Evolutionary conservation across 2,329 filamentous ascomycete species (phyloP), one percentile per base, ranked within the genome.

Genomic region (Arthrobotrys pseudoclavata): DNA sequence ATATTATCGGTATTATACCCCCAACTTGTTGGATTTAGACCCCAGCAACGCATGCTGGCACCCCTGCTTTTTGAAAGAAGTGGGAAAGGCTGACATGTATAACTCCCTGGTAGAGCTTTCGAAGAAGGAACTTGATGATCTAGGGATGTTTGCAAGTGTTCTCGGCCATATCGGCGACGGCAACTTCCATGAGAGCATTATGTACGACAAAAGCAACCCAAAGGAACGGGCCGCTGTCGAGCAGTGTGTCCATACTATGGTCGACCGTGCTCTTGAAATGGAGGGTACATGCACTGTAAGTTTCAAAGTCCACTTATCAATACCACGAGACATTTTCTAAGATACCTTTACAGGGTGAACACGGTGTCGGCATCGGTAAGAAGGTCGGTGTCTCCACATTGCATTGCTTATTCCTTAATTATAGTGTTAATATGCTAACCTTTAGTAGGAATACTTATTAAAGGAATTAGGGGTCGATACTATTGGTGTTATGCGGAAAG

Each of bases 111-210:
- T 88, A 86, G 94, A 97, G 83, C 86, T 93, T 50, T 94, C 92
- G 79, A 97, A 97, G 85, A 92, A 92, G 82, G 93, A 97, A 82
- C 91, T 97, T 87, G 92, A 95, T 81, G 90, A 93, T 12, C 86
- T 97, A 10, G 93, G 93, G 0, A 85, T 97, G 1, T 97, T 97
- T 83, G 93, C 93, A 0, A 94, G 91, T 81, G 92, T 97, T 29
- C 86, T 97, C 3, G 94, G 94, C 2, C 94, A 97, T 82, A 91
- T 97, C 70, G 94, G 94, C 12, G 94, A 97, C 82, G 94, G 94
- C 42, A 97, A 97, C 84, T 97, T 97, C 85, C 94, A 97, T 83
- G 91, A 94, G 83, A 92, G 91, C 82, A 96, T 97, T 84, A 91
- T 97, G 85, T 97, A 97, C 83, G 89, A 96, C 84, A 88, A 88